phyloP scores from a whole-genome alignment of 192 early-diverging fungal genomes.

The Podila verticillata region DNA sequence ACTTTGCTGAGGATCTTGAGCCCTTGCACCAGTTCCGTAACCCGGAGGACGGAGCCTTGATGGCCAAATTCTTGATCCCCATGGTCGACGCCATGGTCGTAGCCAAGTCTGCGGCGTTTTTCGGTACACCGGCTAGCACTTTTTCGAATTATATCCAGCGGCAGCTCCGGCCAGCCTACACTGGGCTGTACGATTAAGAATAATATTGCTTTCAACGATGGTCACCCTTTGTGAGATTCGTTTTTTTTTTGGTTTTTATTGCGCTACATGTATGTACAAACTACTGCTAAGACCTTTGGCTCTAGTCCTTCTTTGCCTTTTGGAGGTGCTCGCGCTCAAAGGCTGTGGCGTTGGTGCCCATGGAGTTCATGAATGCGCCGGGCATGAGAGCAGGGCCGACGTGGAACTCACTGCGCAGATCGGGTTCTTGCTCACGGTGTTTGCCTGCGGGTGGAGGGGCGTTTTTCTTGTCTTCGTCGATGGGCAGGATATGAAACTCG shows the following conservation, averaged over 20 bases:
- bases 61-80: slow-evolving; percentile 55
- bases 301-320: slow-evolving; percentile 22
- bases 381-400: slow-evolving; percentile 42
- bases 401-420: slow-evolving; percentile 25
- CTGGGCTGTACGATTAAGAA: slow-evolving; percentile 39
- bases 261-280: too few species aligned
- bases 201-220: not conserved
- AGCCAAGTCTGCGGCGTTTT: slow-evolving; percentile 58
- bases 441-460: slow-evolving; percentile 31
- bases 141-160: slow-evolving; percentile 54
- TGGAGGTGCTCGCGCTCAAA: slow-evolving; percentile 25
- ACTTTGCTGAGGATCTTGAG: slow-evolving; percentile 55
- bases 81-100: slow-evolving; percentile 67
- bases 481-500: slow-evolving; percentile 47
- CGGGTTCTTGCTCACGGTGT: slow-evolving; percentile 6
- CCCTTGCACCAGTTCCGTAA: slow-evolving; percentile 37
- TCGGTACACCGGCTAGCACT: slow-evolving; percentile 61
- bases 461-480: slow-evolving; percentile 48
- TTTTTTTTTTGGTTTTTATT: too few species aligned
- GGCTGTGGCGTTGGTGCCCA: slow-evolving; percentile 38
- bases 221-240: too few species aligned
- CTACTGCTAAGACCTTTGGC: not conserved
- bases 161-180: slow-evolving; percentile 46
- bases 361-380: slow-evolving; percentile 38
- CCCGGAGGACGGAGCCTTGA: slow-evolving; percentile 37